Conservation (phyloP, 2,329 filamentous ascomycete genomes). For the Exophiala sp. region DNA sequence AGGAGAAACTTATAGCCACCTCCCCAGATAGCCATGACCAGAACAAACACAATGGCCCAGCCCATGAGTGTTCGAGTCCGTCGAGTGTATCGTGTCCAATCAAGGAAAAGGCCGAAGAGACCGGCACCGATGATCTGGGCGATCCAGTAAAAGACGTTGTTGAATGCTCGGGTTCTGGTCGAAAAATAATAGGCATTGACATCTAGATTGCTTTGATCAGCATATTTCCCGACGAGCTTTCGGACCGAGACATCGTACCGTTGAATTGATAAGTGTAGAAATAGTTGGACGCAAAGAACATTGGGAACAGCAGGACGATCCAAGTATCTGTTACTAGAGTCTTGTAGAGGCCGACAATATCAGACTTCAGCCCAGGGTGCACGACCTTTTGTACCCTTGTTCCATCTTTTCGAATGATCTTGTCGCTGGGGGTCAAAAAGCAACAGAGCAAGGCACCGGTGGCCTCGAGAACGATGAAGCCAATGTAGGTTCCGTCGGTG, state of each 20-base stretch:
- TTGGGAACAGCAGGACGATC: slow-evolving; percentile 66
- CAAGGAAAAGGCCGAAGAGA: slow-evolving; percentile 68
- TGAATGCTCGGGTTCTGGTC: slow-evolving; percentile 68
- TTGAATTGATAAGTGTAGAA: slow-evolving; percentile 70
- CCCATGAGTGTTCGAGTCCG: slow-evolving; percentile 66
- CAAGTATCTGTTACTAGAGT: slow-evolving; percentile 63
- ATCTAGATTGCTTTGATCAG: slow-evolving; percentile 30
- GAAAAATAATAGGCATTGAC: slow-evolving; percentile 69
- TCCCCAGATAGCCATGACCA: slow-evolving; percentile 77
- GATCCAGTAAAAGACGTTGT: slow-evolving; percentile 72
- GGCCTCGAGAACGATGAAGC: slow-evolving; percentile 69
- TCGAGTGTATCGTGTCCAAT: slow-evolving; percentile 51
- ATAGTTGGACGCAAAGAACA: slow-evolving; percentile 68
- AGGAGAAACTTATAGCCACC: slow-evolving; percentile 74
- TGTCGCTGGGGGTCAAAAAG: slow-evolving; percentile 61
- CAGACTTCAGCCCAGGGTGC: slow-evolving; percentile 70
- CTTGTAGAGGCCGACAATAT: slow-evolving; percentile 67
- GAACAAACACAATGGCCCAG: slow-evolving; percentile 58
- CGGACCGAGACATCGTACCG: slow-evolving; percentile 21
- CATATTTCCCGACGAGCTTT: neutral
- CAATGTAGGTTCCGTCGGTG: slow-evolving; percentile 66
- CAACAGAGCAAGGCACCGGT: slow-evolving; percentile 61
- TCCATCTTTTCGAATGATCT: slow-evolving; percentile 67
- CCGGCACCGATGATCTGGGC: slow-evolving; percentile 73
- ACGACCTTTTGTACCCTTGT: slow-evolving; percentile 72